Evolutionary conservation across 192 early-diverging fungal species (phyloP), one percentile per base, ranked within the genome.

Genomic region (Backusella mclennaniae): DNA sequence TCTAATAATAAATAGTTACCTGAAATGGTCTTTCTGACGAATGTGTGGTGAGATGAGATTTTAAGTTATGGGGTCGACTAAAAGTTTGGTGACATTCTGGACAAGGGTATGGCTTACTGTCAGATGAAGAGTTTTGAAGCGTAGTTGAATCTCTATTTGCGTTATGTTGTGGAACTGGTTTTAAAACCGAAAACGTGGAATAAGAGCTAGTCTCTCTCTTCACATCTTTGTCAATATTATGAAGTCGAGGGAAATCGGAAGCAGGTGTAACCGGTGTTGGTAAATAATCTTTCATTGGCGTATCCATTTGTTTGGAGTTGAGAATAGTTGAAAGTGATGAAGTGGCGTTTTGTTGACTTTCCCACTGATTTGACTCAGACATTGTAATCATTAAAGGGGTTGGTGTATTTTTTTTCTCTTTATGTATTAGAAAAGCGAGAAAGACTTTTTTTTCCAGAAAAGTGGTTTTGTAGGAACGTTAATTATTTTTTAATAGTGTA

Each of bases 1-100:
- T 42, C 19, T 46, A 31, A 67, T 53, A 73, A 36, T 73, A n/a
- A 66, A 35, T 68, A 26, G 31, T 80, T 77, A 76, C 77, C 72
- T 77, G 39, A 49, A 73, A 79, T 23, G 82, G 76, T 29, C 76
- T 76, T 68, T 71, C 78, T 35, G 76, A 53, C 6, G 79, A 74
- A 35, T 79, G 74, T 23, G 76, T 83, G n/a, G 82, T 72, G 29
- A 71, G 73, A 59, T 79, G 76, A 38, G 82, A 83, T 67, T 79
- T 83, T 41, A 83, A 29, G 49, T 83, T 83, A 21, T 79, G 69
- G 0, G 76, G 71, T 14, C 75, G 49, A 41, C 75, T 80, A 69
- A 83, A 83, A 3, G 68, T 80, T 70, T 75, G 77, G 46, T 75
- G 35, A 67, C 77, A 83, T 71, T 79, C 66, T 12, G 42, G 49